These are phyloP conservation scores for Mycena leptocephala DNA, from an alignment of 768 basidiomycete species.

Conservation along the genomic window DNA sequence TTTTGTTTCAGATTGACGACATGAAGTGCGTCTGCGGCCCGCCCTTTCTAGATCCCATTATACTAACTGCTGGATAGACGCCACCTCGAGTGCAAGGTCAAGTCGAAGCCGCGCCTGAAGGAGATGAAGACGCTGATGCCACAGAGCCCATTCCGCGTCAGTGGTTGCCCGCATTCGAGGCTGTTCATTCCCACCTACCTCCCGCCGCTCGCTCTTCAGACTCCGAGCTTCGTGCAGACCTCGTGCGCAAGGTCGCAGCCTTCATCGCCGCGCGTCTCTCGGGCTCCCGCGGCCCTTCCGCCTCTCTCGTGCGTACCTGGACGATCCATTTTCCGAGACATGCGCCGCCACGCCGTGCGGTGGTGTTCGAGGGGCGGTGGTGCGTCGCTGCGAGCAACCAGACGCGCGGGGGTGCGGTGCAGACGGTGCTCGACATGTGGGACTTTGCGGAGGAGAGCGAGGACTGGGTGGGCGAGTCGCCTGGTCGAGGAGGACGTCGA, in stretches of 20 bases:
- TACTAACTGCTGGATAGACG: background rate
- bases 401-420: constrained; percentile 63
- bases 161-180: background rate
- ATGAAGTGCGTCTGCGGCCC: constrained; percentile 1
- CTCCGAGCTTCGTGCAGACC: constrained; percentile 20
- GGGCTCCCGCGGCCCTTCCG: background rate
- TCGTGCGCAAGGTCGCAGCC: constrained; percentile 20
- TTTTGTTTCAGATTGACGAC: constrained; percentile 5
- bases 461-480: no score
- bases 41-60: no score
- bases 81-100: constrained; percentile 58
- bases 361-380: constrained; percentile 94
- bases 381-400: constrained; percentile 93
- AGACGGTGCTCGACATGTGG: constrained; percentile 90
- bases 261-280: constrained; percentile 33
- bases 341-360: constrained; percentile 47
- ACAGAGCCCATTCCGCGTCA: no score
- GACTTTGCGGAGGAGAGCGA: constrained; percentile 87
- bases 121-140: no score
- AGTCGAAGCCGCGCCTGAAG: constrained; percentile 67
- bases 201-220: background rate
- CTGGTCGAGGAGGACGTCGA: constrained; percentile 47
- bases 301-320: background rate
- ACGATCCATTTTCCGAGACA: constrained; percentile 15
- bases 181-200: background rate